Evolutionary conservation across 2,329 filamentous ascomycete genomes (phyloP), one percentile per base, ranked within the genome.

Genomic region (Penicillium verrucosum): DNA sequence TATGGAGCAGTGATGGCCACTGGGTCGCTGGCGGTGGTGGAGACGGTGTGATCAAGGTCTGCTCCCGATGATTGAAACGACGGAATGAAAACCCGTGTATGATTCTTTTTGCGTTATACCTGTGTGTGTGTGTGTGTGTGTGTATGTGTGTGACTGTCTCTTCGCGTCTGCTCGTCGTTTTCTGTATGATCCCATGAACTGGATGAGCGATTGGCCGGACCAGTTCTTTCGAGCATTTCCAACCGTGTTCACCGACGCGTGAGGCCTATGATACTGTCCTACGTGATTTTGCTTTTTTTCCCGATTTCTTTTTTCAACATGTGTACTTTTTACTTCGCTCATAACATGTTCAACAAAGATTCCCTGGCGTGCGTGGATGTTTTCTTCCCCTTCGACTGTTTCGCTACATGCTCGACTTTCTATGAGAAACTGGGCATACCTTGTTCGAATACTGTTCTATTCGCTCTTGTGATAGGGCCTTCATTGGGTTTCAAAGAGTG

Each of bases 1-100:
- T 94, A 18, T 99, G 94, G 94, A 96, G 92, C 71, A 89, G 92
- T 67, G 94, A 99, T 70, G 92, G 93, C 34, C 85, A 92, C 64
- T 94, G 94, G 84, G 92, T 99, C 37, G 90, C 97, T 56, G 95
- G 91, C 67, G 93, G 89, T 37, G 94, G 94, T 40, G 94, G 94
- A 12, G 94, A 99, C 73, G 94, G 94, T 7, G 88, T 96, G 36
- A 93, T 97, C 60, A 97, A 97, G 80, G 92, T 97, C 56, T 97
- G 88, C 73, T 73, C 75, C 27, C 69, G 74, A 70, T 75, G 63
- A 74, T 61, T 59, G 59, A 54, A 47, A 62, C 50, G 61, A 64
- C 59, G 58, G 60, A 58, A 63, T 57, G 60, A 58, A 51, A 58
- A 55, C 65, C 61, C 62, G 61, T 70, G 65, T 69, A 68, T 70